phyloP scores from a whole-genome alignment of 2,329 filamentous ascomycete species.

The Claviceps sp. region DNA sequence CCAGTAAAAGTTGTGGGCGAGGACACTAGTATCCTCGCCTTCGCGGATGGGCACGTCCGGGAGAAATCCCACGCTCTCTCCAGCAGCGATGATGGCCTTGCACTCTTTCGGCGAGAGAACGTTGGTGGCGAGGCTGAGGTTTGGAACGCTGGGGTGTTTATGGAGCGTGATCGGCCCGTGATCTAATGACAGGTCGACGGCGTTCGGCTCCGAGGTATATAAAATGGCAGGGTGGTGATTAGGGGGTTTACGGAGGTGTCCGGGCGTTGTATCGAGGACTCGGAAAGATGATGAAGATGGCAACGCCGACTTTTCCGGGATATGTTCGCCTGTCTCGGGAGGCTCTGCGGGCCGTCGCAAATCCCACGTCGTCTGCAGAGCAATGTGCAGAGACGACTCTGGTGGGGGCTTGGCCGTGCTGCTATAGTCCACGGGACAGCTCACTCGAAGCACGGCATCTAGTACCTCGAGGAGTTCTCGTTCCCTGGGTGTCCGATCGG shows the following conservation, averaged over 20 bases:
- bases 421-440: slow-evolving; percentile 41
- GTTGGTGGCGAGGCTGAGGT: slow-evolving; percentile 44
- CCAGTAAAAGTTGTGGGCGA: slow-evolving; percentile 67
- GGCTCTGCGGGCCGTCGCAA: slow-evolving; percentile 30
- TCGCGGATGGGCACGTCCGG: slow-evolving; percentile 55
- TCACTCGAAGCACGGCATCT: slow-evolving; percentile 50
- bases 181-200: slow-evolving; percentile 35
- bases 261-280: slow-evolving; percentile 48
- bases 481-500: slow-evolving; percentile 30
- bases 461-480: slow-evolving; percentile 45
- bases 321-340: slow-evolving; percentile 39
- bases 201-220: slow-evolving; percentile 44
- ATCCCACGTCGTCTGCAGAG: slow-evolving; percentile 48
- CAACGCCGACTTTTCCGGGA: slow-evolving; percentile 37
- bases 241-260: slow-evolving; percentile 48
- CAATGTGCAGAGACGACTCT: slow-evolving; percentile 32
- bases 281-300: slow-evolving; percentile 24
- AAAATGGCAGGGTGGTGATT: slow-evolving; percentile 55
- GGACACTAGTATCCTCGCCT: slow-evolving; percentile 49
- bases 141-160: slow-evolving; percentile 48
- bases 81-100: slow-evolving; percentile 51
- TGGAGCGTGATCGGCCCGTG: slow-evolving; percentile 37
- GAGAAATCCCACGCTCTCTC: slow-evolving; percentile 50
- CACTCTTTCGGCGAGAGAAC: slow-evolving; percentile 51
- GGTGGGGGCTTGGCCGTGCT: slow-evolving; percentile 20